Evolutionary conservation across 2,329 filamentous ascomycete species (phyloP).

Genomic region (Penicillium nordicum): DNA sequence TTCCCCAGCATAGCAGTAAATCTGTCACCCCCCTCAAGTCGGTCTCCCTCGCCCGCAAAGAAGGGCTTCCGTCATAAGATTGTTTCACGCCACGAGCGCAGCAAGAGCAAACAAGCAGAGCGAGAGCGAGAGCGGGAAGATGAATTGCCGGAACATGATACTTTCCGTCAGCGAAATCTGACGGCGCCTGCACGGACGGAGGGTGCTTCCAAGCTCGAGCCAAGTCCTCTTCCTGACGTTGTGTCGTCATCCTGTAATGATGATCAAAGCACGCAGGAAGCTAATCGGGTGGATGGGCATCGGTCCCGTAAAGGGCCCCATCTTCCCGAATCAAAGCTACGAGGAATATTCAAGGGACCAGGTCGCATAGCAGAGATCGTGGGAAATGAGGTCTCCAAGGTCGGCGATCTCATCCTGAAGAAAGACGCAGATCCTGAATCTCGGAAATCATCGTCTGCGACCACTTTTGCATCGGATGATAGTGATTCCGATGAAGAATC

Average conservation of each 20-base stretch:
- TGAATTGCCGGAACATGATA: slow-evolving; percentile 19
- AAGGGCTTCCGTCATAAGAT: slow-evolving; percentile 50
- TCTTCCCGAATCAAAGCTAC: slow-evolving; percentile 57
- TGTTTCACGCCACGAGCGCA: slow-evolving; percentile 38
- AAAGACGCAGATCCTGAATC: slow-evolving; percentile 51
- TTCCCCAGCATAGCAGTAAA: slow-evolving; percentile 62
- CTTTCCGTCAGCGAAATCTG: slow-evolving; percentile 15
- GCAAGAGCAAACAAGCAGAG: slow-evolving; percentile 39
- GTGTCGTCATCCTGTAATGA: slow-evolving; percentile 25
- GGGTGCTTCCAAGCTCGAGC: slow-evolving; percentile 22
- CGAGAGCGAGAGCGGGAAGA: slow-evolving; percentile 20
- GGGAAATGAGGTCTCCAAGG: slow-evolving; percentile 60
- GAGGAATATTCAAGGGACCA: slow-evolving; percentile 70
- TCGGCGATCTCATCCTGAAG: slow-evolving; percentile 59
- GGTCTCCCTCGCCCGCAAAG: slow-evolving; percentile 61
- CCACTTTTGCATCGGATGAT: slow-evolving; percentile 46
- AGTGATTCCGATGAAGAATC: slow-evolving; percentile 48
- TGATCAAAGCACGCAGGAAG: slow-evolving; percentile 18
- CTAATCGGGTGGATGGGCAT: slow-evolving; percentile 26
- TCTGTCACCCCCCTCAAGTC: slow-evolving; percentile 61
- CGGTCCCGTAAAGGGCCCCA: slow-evolving; percentile 27
- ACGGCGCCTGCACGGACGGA: slow-evolving; percentile 16
- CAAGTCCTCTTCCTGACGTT: slow-evolving; percentile 29
- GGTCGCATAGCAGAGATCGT: slow-evolving; percentile 71
- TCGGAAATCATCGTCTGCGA: slow-evolving; percentile 43